phyloP scores from a whole-genome alignment of 2,329 filamentous ascomycete species.

The Xylariaceae sp. region DNA sequence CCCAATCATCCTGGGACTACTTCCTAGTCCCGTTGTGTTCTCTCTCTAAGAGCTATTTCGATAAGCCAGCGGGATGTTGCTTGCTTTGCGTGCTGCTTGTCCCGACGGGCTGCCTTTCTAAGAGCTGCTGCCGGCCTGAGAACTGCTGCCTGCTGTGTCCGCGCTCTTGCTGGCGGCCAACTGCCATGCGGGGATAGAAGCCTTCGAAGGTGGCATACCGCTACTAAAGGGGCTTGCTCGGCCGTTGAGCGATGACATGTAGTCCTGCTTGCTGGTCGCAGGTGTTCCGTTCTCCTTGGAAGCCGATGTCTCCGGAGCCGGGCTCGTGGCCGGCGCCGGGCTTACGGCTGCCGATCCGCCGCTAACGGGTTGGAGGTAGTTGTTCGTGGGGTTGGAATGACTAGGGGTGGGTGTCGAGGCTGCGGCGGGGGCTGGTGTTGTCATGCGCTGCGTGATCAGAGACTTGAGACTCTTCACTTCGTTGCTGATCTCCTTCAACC shows the following conservation, averaged over 20 bases:
- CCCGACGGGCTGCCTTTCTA: constrained; percentile 5
- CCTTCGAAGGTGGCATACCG: constrained; percentile 51
- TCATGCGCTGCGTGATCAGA: constrained; percentile 67
- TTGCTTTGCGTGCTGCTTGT: neutral
- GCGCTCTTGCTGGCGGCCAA: constrained; percentile 59
- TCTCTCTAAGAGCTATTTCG: too few relatives aligned
- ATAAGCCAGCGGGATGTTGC: too few relatives aligned
- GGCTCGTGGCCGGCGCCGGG: constrained; percentile 15
- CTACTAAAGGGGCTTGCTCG: constrained; percentile 49
- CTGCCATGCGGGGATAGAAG: constrained; percentile 78
- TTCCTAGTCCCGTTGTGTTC: too few relatives aligned
- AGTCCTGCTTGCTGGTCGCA: constrained; percentile 29
- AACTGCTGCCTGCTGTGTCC: constrained; percentile 15
- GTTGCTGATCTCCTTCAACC: constrained; percentile 78
- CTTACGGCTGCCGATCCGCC: constrained; percentile 17
- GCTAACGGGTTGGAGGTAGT: constrained; percentile 17
- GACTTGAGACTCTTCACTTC: constrained; percentile 93
- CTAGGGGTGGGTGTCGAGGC: constrained; percentile 7
- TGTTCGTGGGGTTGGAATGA: constrained; percentile 8
- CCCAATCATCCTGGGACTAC: too few relatives aligned
- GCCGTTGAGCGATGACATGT: constrained; percentile 35
- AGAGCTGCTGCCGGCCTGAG: constrained; percentile 24
- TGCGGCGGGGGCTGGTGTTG: constrained; percentile 22
- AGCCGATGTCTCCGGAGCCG: constrained; percentile 19
- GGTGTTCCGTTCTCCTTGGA: constrained; percentile 26